Percentiles rank a stretch among this genome's conserved stretches.
These are phyloP conservation scores for Claviceps purpurea DNA, from an alignment of 2,329 filamentous ascomycete species.

Conservation along the genomic window DNA sequence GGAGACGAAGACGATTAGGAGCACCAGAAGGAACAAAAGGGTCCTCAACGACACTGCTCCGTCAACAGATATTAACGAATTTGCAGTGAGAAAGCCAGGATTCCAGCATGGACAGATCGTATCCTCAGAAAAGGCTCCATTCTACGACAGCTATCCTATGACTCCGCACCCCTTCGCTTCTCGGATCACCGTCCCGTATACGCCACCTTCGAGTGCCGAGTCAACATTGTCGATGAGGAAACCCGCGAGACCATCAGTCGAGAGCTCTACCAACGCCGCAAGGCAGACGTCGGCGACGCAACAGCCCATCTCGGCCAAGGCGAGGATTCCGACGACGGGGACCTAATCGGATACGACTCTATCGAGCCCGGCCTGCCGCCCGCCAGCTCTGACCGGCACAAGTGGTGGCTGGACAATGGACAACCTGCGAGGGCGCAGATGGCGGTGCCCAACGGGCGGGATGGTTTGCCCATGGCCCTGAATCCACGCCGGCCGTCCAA, in stretches of 20 bases:
- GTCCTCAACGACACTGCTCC: no score
- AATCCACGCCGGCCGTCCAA: constrained; percentile 69
- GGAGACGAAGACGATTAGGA: no score
- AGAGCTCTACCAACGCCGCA: constrained; percentile 59
- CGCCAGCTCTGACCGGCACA: constrained; percentile 53
- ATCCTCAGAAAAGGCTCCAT: constrained; percentile 77
- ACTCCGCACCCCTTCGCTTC: constrained; percentile 69
- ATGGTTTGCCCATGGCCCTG: constrained; percentile 43
- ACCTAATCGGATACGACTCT: constrained; percentile 67
- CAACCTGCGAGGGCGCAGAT: constrained; percentile 64
- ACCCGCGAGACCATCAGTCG: constrained; percentile 59
- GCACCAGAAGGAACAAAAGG: no score
- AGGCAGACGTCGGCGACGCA: constrained; percentile 50
- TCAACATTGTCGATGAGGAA: constrained; percentile 67
- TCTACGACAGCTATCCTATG: constrained; percentile 71
- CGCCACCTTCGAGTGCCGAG: constrained; percentile 71
- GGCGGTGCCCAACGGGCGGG: constrained; percentile 42
- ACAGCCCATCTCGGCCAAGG: constrained; percentile 39
- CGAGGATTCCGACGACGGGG: constrained; percentile 59
- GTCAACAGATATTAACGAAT: background rate
- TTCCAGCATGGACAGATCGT: constrained; percentile 94
- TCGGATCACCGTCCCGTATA: constrained; percentile 96
- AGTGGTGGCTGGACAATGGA: constrained; percentile 59
- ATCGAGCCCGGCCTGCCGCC: constrained; percentile 65
- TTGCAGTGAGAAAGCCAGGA: constrained; percentile 70